Base-by-base conservation (phyloP, 768 basidiomycete species). In the Coprinopsis strossmayeri region DNA sequence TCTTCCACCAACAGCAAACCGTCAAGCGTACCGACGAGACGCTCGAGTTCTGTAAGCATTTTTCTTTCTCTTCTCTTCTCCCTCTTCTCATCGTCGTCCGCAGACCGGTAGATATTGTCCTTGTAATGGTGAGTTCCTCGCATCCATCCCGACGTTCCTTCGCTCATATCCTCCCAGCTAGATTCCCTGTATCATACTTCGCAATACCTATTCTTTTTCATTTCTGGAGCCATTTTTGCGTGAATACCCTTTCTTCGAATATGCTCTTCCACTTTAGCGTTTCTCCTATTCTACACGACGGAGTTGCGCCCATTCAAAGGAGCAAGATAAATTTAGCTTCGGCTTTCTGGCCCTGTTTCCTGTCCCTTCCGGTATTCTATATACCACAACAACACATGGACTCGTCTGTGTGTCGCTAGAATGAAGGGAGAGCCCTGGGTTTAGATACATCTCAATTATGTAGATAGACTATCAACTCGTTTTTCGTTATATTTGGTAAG, bases 11-110 rank as follows among this genome's bases (percentile, higher is more conserved):
- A 59, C 73, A 96, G 93, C 87, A 92, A 87, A 89, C 85, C 27
- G 91, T 98, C 81, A 98, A 97, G 76, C 80, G 89, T 59, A 79
- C 81, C 34, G 91, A 98, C 71, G 95, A 98, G 61, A 97, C 92
- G 24, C 88, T 89, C 69, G 95, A 96, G 55, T 99, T 99, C 67
- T 99, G 93, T 84, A 59, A 62, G 82, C 5, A 5, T 38, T 5
- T 87, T 44, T 34, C 34, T 39, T 11, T 52, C 4, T 24, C 0
- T 41, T 42, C 5, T 41, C 5, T 20, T 20, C 35, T 10, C 49
- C 52, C 18, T 57, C 43, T 17, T 24, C 39, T 38, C 39, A 48
- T 55, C 54, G 48, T 55, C 52, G 45, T 18, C 20, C 42, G 32
- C 55, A 76, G 78, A 73, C 49, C 64, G 63, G 57, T 72, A 65